Base-by-base conservation (phyloP, 1,284 basidiomycete genomes). In the Cystobasidiaceae sp. region DNA sequence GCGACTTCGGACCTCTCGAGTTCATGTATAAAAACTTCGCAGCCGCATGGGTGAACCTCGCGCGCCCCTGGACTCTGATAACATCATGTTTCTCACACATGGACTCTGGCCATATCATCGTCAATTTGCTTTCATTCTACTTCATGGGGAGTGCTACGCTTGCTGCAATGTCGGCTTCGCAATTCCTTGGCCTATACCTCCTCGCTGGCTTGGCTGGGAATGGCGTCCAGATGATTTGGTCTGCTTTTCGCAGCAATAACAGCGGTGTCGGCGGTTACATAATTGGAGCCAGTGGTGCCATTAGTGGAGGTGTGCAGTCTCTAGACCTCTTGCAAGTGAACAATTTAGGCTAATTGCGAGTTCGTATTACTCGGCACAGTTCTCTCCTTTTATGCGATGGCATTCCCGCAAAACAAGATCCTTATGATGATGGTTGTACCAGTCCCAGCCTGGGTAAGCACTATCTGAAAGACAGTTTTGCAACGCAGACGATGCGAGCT, bases 11-110 rank as follows among this genome's bases (percentile, higher is more conserved):
- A 30, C 61, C 61, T 4, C 32, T 45, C 17, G 13, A 25, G 19
- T 64, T 64, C 52, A 64, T 64, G 61, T 45, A 43, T 37, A 45
- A 56, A 23, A 64, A 64, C 41, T 64, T 64, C 51, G 61, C 61
- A 27, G 39, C 51, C n/a, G 39, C 50, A n/a, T 56, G 51, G 52
- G 27, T 44, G 11, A 64, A 64, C 32, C 27, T 64, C 39, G 13
- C 49, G 19, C 51, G 61, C 34, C 61, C 61, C 13, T 64, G 61
- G 61, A 64, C 52, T 5, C 43, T 64, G 2, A 25, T 64, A 11
- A 64, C 61, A 50, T 51, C 46, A 2, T 64, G 61, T 49, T 64
- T 64, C 33, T 64, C 61, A 32, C 61, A 64, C n/a, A 48, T 33
- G 33, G 61, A 64, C 32, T 32, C 41, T n/a, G 13, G 28, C 21